Conservation (phyloP, 805 yeast species). For the Saccharomycopsis amapae region DNA sequence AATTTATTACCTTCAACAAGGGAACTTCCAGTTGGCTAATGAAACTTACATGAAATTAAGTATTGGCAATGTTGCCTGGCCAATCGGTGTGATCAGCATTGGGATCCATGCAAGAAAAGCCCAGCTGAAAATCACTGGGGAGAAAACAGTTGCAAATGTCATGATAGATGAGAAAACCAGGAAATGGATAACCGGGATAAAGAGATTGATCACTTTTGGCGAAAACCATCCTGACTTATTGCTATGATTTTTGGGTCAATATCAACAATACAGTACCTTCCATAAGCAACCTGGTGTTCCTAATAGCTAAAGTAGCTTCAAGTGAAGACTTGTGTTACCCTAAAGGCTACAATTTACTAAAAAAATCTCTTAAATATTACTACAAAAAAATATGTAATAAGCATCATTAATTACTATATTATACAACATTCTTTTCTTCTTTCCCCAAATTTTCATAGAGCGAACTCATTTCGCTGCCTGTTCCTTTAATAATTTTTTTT, state of each 20-base stretch:
- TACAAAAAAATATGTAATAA: too few relatives aligned
- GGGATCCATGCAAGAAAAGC: slow-evolving; percentile 75
- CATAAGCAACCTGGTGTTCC: too few relatives aligned
- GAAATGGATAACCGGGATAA: slow-evolving; percentile 68
- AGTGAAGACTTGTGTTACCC: too few relatives aligned
- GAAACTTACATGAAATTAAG: slow-evolving; percentile 69
- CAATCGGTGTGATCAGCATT: slow-evolving; percentile 73
- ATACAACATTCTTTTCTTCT: too few relatives aligned
- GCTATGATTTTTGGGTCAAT: neutral
- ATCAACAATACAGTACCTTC: too few relatives aligned
- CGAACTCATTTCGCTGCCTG: neutral
- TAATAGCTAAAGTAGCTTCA: too few relatives aligned
- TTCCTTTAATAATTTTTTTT: slow-evolving; percentile 37
- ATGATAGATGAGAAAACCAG: slow-evolving; percentile 73
- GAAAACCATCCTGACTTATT: slow-evolving; percentile 27
- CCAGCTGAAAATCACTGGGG: slow-evolving; percentile 48
- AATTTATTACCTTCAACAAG: slow-evolving; percentile 49
- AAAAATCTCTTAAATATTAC: too few relatives aligned
- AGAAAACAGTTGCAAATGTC: slow-evolving; percentile 51
- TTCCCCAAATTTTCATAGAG: too few relatives aligned
- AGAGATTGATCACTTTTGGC: slow-evolving; percentile 58
- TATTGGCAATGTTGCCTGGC: slow-evolving; percentile 89
- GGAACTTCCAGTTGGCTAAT: slow-evolving; percentile 45
- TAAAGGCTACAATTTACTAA: too few relatives aligned
- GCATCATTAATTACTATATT: too few relatives aligned